Evolutionary conservation across 495 filamentous ascomycete species (phyloP), one percentile per base, ranked within the genome.

Genomic region (Penicillium manginii): DNA sequence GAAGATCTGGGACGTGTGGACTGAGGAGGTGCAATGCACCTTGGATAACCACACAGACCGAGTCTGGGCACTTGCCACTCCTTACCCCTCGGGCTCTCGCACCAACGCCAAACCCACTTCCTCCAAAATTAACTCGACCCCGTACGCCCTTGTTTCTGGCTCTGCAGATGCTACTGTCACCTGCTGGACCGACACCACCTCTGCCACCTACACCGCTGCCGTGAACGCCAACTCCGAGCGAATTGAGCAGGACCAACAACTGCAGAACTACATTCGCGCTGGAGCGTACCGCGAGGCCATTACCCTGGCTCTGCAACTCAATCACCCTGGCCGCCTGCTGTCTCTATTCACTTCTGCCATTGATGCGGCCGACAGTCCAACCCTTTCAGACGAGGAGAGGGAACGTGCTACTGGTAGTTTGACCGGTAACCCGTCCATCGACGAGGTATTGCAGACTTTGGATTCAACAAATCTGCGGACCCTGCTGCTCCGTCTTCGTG

Each of bases 41-140:
- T 80, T 99, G 12, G 96, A 99, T 73, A 97, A 97, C 74, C 94
- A 99, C 74, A 88, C 88, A 59, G 94, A 98, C 70, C 84, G 96
- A 49, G 92, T 98, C 29, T 94, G 91, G 90, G 91, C 91, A 2
- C 80, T 96, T 0, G 84, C 90, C 23, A 87, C 91, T 62, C 88
- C 89, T 15, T 76, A 65, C 69, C 82, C 63, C 79, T 81, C 79
- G 48, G 72, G 76, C 46, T 72, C 66, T 19, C 79, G 65, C 61
- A 68, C 59, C 50, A 74, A 74, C 54, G 69, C 61, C 49, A 75
- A 73, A 60, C 61, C 63, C 29, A 58, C 22, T 26, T 59, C 73
- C 47, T 65, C 71, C 48, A 69, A 72, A 50, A 35, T 71, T 55
- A 69, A 71, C 48, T 51, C 54, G 7, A 66, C 70, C n/a, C 73